Conservation (phyloP, 257 asterid genomes). For the Solanum verrucosum region DNA sequence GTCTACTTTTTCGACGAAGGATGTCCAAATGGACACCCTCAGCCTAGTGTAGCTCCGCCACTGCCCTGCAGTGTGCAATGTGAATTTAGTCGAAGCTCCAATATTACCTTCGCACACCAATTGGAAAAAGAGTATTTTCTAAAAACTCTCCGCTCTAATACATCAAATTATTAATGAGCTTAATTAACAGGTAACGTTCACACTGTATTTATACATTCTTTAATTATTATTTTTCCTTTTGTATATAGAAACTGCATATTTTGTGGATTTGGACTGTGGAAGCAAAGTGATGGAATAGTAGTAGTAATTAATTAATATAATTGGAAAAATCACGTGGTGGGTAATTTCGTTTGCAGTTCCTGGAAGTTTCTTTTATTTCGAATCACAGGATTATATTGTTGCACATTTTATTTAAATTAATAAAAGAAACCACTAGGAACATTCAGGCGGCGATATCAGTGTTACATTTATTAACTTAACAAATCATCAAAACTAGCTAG, state of each 20-base stretch:
- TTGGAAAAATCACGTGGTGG: conserved; percentile 36
- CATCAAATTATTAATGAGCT: neutral
- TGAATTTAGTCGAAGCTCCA: no score
- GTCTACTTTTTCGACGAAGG: no score
- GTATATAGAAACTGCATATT: neutral
- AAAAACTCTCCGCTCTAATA: no score
- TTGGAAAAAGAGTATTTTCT: no score
- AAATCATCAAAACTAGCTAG: neutral
- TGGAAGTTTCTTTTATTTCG: conserved; percentile 24
- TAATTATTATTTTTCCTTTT: no score
- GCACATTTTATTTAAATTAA: conserved; percentile 7
- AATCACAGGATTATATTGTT: conserved; percentile 41
- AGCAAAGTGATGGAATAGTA: conserved; percentile 8
- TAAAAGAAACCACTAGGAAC: neutral
- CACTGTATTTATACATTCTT: neutral
- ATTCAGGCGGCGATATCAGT: conserved; percentile 26
- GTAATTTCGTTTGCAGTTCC: conserved; percentile 58
- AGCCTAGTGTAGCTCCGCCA: no score
- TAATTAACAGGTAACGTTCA: neutral
- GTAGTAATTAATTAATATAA: neutral
- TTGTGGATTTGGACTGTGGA: neutral
- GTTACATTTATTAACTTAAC: conserved; percentile 7
- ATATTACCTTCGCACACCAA: no score
- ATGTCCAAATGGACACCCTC: no score
- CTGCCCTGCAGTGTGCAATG: no score